A percentile compares a stretch with the other conserved stretches of the same genome.
phyloP scores from a whole-genome alignment of 139 green algal species.

The Pseudopediastrum boryanum region DNA sequence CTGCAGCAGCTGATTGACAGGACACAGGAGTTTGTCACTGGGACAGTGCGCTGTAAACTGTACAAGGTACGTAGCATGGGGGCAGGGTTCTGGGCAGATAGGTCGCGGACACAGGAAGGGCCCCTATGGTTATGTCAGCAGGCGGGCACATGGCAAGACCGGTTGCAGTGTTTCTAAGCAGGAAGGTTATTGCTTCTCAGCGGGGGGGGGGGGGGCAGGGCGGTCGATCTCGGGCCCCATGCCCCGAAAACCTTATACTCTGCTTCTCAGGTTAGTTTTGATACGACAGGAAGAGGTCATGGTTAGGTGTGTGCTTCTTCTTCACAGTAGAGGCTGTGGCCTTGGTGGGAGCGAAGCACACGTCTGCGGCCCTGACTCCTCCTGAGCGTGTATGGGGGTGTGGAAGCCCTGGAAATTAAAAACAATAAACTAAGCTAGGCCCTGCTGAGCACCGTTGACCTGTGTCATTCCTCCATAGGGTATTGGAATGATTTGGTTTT shows the following conservation, averaged over 20 bases:
- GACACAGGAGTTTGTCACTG: slow-evolving; percentile 80
- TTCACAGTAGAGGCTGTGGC: too few relatives aligned
- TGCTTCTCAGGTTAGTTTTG: too few relatives aligned
- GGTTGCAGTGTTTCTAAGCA: slow-evolving; percentile 73
- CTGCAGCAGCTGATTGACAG: slow-evolving; percentile 91
- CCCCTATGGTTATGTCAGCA: background rate
- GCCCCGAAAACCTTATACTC: background rate
- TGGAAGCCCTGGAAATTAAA: too few relatives aligned
- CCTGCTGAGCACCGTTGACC: too few relatives aligned
- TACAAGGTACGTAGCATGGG: slow-evolving; percentile 53
- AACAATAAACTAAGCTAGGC: too few relatives aligned
- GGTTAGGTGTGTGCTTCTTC: too few relatives aligned
- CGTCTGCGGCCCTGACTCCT: too few relatives aligned
- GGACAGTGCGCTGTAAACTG: slow-evolving; percentile 54
- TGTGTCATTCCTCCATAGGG: too few relatives aligned
- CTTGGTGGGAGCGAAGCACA: too few relatives aligned
- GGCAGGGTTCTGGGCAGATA: background rate
- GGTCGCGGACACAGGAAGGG: background rate
- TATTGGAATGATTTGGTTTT: too few relatives aligned
- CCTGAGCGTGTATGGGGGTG: too few relatives aligned
- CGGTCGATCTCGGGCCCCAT: background rate
- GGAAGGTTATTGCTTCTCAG: slow-evolving; percentile 82
- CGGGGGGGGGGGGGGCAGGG: background rate
- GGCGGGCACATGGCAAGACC: slow-evolving; percentile 8
- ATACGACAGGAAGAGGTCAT: too few relatives aligned